Evolutionary conservation across 371 early-diverging fungal genomes (phyloP), one percentile per base, ranked within the genome.

Genomic region (Mortierella sp.): DNA sequence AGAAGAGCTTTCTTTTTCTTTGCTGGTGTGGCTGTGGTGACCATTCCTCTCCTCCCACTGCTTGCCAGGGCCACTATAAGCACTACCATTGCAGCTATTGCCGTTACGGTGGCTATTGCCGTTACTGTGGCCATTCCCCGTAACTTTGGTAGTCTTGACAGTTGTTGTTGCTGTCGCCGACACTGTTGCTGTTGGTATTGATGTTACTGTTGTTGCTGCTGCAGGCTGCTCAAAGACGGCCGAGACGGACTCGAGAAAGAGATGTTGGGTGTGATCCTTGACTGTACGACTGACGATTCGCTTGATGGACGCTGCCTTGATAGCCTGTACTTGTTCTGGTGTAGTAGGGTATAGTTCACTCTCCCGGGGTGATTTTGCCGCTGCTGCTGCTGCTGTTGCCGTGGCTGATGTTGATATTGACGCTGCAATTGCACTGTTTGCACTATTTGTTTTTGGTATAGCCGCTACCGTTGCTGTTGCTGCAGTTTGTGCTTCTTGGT

Each of bases 201-300:
- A 32, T 54, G 43, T 32, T 64, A 52, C 21, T 44, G 47, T 17
- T 24, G 28, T n/a, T n/a, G 30, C 21, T 41, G 32, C 17, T 39
- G n/a, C n/a, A n/a, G 28, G 56, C 7, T 56, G 62, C 27, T 52
- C 44, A 44, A 48, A 72, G 11, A 72, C 37, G 7, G 58, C 53
- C 17, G 67, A 66, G 52, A 72, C 57, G 24, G 66, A 72, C 28
- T 72, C 72, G 30, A 72, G 50, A 51, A 72, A 72, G 37, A 43
- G 39, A 28, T 47, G 61, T 6, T 26, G 52, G 8, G 64, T 42
- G 1, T 34, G 46, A 50, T 66, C 67, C 26, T 49, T 56, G n/a
- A 56, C 52, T n/a, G 39, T 34, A 19, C 62, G 55, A 24, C 21
- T 30, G 34, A 72, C 58, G 21, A 72, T 30, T 41, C 72, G 72